phyloP scores from a whole-genome alignment of 768 basidiomycete species.

The Leccinum aurantiacum region DNA sequence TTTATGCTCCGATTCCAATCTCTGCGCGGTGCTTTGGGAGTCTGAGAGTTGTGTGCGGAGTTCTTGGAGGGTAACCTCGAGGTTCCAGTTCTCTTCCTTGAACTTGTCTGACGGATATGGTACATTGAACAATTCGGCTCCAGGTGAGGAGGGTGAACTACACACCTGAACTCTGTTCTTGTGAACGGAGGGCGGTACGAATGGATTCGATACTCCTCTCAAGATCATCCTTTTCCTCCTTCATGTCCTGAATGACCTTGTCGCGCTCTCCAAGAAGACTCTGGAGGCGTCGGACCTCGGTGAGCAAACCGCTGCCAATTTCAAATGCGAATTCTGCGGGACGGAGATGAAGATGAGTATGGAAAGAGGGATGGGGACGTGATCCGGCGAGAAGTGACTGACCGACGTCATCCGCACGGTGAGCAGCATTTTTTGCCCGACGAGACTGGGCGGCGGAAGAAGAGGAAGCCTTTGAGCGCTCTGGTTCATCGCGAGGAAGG shows the following conservation, averaged over 20 bases:
- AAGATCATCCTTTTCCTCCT: conserved; percentile 89
- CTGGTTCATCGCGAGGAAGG: conserved; percentile 59
- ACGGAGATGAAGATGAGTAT: conserved; percentile 19
- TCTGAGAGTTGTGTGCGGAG: conserved; percentile 69
- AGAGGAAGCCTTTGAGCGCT: conserved; percentile 59
- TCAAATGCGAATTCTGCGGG: conserved; percentile 92
- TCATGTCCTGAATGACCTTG: conserved; percentile 87
- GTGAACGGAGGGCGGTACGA: conserved; percentile 67
- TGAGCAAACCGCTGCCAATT: conserved; percentile 89
- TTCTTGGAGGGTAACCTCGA: conserved; percentile 91
- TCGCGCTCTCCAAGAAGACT: conserved; percentile 89
- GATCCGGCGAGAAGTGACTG: conserved; percentile 35
- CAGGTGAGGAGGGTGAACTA: neutral
- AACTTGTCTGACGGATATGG: conserved; percentile 65
- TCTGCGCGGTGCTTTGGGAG: conserved; percentile 60
- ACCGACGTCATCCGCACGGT: conserved; percentile 89
- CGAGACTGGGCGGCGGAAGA: conserved; percentile 82
- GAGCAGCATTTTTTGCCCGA: conserved; percentile 88
- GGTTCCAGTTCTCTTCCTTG: conserved; percentile 99
- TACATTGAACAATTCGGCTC: conserved; percentile 4
- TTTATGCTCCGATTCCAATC: conserved; percentile 81
- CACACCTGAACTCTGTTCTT: conserved; percentile 78
- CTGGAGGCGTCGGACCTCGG: conserved; percentile 90
- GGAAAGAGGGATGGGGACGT: neutral
- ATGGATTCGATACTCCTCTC: conserved; percentile 77